Evolutionary conservation across 495 filamentous ascomycete genomes (phyloP).

Genomic region (Hypoxylon subgilvum): DNA sequence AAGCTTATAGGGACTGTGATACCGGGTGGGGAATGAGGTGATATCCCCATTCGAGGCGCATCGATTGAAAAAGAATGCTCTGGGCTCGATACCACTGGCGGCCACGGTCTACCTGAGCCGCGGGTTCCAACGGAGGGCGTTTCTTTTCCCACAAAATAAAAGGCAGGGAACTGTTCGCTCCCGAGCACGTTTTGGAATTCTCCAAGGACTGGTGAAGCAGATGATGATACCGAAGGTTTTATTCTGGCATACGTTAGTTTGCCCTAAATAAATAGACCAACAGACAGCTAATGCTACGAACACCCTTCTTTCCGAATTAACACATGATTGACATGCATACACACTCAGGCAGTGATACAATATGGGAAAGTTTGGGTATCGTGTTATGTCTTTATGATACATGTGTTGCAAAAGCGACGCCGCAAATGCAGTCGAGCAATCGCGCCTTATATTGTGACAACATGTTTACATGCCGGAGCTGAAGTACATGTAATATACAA

Average conservation of each 20-base stretch:
- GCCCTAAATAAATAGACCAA: slow-evolving; percentile 28
- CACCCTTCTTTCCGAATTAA: slow-evolving; percentile 17
- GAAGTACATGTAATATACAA: too few relatives aligned
- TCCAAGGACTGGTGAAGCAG: slow-evolving; percentile 21
- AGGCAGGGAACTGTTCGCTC: slow-evolving; percentile 2
- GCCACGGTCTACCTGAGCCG: slow-evolving; percentile 20
- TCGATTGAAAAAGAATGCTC: slow-evolving; percentile 8
- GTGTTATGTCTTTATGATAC: slow-evolving; percentile 11
- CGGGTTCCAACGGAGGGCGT: slow-evolving; percentile 18
- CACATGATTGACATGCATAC: neutral
- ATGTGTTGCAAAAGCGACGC: too few relatives aligned
- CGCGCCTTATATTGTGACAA: too few relatives aligned
- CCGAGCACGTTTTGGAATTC: slow-evolving; percentile 21
- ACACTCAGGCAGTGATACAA: slow-evolving; percentile 1
- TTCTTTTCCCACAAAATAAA: slow-evolving; percentile 23
- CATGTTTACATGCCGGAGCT: too few relatives aligned
- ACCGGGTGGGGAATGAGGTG: slow-evolving; percentile 11
- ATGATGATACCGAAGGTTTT: slow-evolving; percentile 21
- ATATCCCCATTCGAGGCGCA: slow-evolving; percentile 24
- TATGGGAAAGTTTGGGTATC: slow-evolving; percentile 16
- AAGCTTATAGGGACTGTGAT: slow-evolving; percentile 14
- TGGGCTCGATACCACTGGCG: slow-evolving; percentile 11
- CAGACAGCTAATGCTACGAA: slow-evolving; percentile 31
- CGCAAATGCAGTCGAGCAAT: too few relatives aligned
- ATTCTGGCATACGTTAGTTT: slow-evolving; percentile 25